phyloP scores from a whole-genome alignment of 1,284 basidiomycete species.

The Neolentinus lepideus region DNA sequence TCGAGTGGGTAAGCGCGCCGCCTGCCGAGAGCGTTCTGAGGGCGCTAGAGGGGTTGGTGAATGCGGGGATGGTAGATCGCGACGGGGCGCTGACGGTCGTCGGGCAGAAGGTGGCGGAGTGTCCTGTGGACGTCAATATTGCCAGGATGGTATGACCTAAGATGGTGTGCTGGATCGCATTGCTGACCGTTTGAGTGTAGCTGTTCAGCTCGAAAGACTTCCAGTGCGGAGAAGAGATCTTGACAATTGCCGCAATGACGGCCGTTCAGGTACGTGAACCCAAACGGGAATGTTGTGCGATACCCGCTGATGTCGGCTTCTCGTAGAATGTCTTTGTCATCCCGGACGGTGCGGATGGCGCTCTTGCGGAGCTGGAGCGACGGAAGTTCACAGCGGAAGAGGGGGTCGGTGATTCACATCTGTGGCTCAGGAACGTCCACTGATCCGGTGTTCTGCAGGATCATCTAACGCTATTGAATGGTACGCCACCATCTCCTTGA shows the following conservation, averaged over 20 bases:
- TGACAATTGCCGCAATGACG: slow-evolving; percentile 95
- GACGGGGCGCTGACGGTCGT: slow-evolving; percentile 58
- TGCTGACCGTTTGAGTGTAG: slow-evolving; percentile 31
- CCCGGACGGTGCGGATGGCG: slow-evolving; percentile 77
- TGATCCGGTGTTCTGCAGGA: slow-evolving; percentile 44
- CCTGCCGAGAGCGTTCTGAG: slow-evolving; percentile 81
- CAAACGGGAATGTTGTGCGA: background rate
- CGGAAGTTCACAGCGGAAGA: slow-evolving; percentile 96
- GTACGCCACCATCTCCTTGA: slow-evolving; percentile 30
- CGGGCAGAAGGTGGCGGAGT: slow-evolving; percentile 72
- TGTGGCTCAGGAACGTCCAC: background rate
- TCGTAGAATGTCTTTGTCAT: slow-evolving; percentile 81
- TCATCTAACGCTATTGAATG: slow-evolving; percentile 87
- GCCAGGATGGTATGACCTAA: slow-evolving; percentile 64
- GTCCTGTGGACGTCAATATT: slow-evolving; percentile 68
- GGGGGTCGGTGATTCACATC: slow-evolving; percentile 53
- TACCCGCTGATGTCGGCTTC: background rate
- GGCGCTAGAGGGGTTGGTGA: slow-evolving; percentile 70
- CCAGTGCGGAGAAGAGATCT: slow-evolving; percentile 86
- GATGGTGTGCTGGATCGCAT: slow-evolving; percentile 11
- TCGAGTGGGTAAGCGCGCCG: slow-evolving; percentile 90
- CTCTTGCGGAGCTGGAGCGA: slow-evolving; percentile 82
- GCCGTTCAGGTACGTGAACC: slow-evolving; percentile 57
- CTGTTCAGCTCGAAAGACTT: slow-evolving; percentile 80
- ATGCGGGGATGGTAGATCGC: slow-evolving; percentile 66